Conservation (phyloP, 331 rosid genomes). For the Acacia concinna region DNA sequence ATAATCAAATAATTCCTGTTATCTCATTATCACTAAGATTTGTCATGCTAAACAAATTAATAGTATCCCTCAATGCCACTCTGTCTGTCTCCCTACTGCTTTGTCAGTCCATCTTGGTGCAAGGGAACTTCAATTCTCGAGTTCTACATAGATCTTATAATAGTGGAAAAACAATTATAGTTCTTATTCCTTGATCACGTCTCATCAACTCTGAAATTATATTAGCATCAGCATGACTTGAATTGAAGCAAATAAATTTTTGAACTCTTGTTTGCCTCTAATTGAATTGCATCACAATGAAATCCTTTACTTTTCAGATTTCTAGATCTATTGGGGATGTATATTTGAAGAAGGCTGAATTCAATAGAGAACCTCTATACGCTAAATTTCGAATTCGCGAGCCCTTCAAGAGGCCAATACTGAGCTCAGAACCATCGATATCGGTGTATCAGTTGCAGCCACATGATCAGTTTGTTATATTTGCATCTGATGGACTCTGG, state of each 20-base stretch:
- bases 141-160: neutral
- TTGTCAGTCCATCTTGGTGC: neutral
- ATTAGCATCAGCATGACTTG: slow-evolving; percentile 7
- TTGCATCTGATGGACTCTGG: slow-evolving; percentile 87
- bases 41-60: neutral
- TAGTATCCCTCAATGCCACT: neutral
- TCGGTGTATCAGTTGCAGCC: slow-evolving; percentile 58
- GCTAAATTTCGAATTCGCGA: slow-evolving; percentile 67
- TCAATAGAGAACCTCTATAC: slow-evolving; percentile 69
- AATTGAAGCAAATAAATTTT: slow-evolving; percentile 7
- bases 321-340: slow-evolving; percentile 76
- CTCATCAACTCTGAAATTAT: neutral
- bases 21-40: slow-evolving; percentile 8
- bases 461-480: slow-evolving; percentile 64
- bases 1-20: neutral
- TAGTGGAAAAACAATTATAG: neutral
- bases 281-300: slow-evolving; percentile 15
- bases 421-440: slow-evolving; percentile 68
- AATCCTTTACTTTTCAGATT: slow-evolving; percentile 43
- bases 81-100: neutral
- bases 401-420: slow-evolving; percentile 59
- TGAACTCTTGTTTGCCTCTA: slow-evolving; percentile 10
- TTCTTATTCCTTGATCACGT: neutral
- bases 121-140: neutral
- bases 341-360: slow-evolving; percentile 67